A percentile compares a stretch with the other conserved stretches of the same genome.
Evolutionary conservation across 2,329 filamentous ascomycete species (phyloP).

Genomic region (Diaporthe velutina): DNA sequence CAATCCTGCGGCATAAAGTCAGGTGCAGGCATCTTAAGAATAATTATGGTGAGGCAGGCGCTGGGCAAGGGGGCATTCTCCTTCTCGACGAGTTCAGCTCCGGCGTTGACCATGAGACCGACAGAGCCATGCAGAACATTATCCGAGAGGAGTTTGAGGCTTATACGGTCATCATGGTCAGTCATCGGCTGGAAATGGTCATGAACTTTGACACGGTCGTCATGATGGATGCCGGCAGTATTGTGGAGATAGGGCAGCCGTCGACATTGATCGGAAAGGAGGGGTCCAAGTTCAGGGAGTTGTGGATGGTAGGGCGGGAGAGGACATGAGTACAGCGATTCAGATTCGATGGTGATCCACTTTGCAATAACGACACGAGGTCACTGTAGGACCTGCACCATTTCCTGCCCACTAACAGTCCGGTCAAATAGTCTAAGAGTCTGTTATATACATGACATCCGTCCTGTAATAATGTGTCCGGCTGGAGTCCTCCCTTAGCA

Average conservation of each 20-base stretch:
- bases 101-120: slow-evolving; percentile 57
- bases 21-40: not conserved
- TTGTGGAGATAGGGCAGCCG: slow-evolving; percentile 55
- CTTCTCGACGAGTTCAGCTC: slow-evolving; percentile 59
- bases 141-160: slow-evolving; percentile 54
- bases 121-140: slow-evolving; percentile 56
- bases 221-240: slow-evolving; percentile 62
- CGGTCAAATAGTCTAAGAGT: no score
- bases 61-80: slow-evolving; percentile 46
- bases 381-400: not conserved
- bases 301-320: slow-evolving; percentile 28
- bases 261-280: slow-evolving; percentile 31
- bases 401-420: not conserved
- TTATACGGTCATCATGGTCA: slow-evolving; percentile 67
- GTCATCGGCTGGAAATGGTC: slow-evolving; percentile 63
- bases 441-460: no score
- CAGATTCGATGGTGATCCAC: no score
- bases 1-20: slow-evolving; percentile 1
- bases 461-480: not conserved
- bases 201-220: slow-evolving; percentile 65
- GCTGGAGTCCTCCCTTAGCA: not conserved
- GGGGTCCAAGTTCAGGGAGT: slow-evolving; percentile 27
- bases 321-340: not conserved
- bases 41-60: slow-evolving; percentile 1
- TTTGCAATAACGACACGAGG: no score